Evolutionary conservation across 345 rosid genomes (phyloP).

Genomic region (Eutrema heterophyllum): DNA sequence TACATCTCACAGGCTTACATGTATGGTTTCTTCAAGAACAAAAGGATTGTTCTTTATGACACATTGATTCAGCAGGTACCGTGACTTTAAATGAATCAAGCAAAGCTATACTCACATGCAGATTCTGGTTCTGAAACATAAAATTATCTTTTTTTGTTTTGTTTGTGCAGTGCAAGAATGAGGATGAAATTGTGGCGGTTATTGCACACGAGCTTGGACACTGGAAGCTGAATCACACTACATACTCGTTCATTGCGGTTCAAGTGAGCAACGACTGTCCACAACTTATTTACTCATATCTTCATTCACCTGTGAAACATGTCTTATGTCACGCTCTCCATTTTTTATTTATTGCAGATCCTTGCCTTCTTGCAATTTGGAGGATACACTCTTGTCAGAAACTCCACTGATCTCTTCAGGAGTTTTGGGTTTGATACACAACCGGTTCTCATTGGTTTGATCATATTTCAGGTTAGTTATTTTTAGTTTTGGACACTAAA

Average conservation of each 20-base stretch:
- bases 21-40: constrained; percentile 99
- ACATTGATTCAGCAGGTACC: constrained; percentile 96
- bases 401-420: constrained; percentile 83
- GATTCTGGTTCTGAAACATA: neutral
- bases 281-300: neutral
- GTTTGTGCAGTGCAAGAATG: constrained; percentile 73
- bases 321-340: neutral
- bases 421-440: constrained; percentile 97
- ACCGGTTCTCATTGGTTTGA: constrained; percentile 89
- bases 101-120: neutral
- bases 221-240: constrained; percentile 97
- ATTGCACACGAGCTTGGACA: constrained; percentile 99
- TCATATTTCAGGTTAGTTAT: constrained; percentile 81
- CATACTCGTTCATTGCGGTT: constrained; percentile 83
- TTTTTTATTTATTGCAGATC: constrained; percentile 43
- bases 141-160: neutral
- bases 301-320: neutral
- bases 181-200: constrained; percentile 94
- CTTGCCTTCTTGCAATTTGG: constrained; percentile 90
- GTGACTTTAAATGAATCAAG: neutral
- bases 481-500: neutral
- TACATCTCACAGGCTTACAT: constrained; percentile 74
- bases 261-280: constrained; percentile 47
- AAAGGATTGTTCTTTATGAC: constrained; percentile 95
- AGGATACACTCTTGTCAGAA: constrained; percentile 97